Base-by-base conservation (phyloP, 2,329 filamentous ascomycete genomes). In the Metarhizium anisopliae region DNA sequence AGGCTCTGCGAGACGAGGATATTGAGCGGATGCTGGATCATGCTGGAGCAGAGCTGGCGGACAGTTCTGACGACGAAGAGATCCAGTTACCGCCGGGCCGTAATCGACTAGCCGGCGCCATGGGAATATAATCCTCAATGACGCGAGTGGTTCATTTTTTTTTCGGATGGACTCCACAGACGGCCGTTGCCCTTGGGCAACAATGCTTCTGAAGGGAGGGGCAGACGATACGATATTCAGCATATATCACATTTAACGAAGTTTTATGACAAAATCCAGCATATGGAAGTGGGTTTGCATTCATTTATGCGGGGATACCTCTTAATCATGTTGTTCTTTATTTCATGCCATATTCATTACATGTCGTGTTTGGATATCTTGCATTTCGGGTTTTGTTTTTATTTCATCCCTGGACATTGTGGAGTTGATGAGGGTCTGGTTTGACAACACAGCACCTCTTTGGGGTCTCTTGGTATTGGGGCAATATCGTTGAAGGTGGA, bases 21-120 rank as follows among this genome's bases (percentile, higher is more conserved):
- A 81, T 84, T 55, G 80, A 84, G 56, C 72, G 75, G 42, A 82
- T 84, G 77, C 68, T 84, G 45, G 80, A 83, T 56, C 73, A 73
- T 40, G 78, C 74, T 2, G 76, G 73, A 2, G 77, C 74, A 2
- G 76, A 76, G 29, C 72, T 68, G 36, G 70, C 70, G n/a, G 77
- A 78, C 55, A 81, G 79, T 18, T 81, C 82, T 49, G 82, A 81
- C 16, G 81, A 83, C 35, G 77, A 76, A 36, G 80, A 83, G 63
- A 84, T 84, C 55, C 68, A 75, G 52, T 68, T 82, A 6, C 78
- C 78, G 0, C 59, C 61, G 53, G 66, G 61, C 47, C 66, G 59
- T 55, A 65, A 62, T 45, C 65, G 66, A 54, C 64, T 66, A 20
- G 60, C 66, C 1, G 59, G 66, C 35, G 63, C 64, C 47, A 67